Percentiles rank a stretch among this genome's conserved stretches.
Evolutionary conservation across 208 protist genomes (phyloP).

Genomic region (Crithidia brevicula): DNA sequence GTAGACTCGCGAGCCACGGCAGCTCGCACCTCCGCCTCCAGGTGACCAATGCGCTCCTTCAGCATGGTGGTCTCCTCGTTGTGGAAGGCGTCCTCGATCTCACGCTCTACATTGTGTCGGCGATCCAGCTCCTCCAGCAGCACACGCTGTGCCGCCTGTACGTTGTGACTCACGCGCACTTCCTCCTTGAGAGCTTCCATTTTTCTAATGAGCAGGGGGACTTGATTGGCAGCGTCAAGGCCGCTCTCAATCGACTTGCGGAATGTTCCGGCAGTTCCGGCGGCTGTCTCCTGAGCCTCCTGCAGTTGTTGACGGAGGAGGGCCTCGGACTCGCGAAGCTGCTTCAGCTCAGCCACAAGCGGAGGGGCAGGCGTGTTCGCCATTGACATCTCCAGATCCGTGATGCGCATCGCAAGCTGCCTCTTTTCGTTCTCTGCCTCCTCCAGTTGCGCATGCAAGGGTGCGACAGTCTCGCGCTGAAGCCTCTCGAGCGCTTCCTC

Average conservation of each 20-base stretch:
- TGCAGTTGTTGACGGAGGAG: constrained; percentile 56
- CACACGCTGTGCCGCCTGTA: constrained; percentile 26
- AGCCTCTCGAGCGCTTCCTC: constrained; percentile 39
- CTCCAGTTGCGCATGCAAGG: constrained; percentile 58
- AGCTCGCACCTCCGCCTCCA: constrained; percentile 22
- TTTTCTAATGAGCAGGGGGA: constrained; percentile 27
- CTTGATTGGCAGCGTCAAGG: constrained; percentile 23
- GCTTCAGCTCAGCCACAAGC: constrained; percentile 60
- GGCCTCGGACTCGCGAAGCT: constrained; percentile 57
- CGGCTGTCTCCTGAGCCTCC: constrained; percentile 32
- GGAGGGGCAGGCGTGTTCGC: constrained; percentile 38
- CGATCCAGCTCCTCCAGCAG: constrained; percentile 32
- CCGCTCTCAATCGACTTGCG: constrained; percentile 34
- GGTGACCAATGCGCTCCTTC: constrained; percentile 21
- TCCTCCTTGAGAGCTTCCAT: constrained; percentile 41
- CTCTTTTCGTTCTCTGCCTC: constrained; percentile 48
- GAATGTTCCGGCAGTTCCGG: constrained; percentile 22
- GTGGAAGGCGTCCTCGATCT: constrained; percentile 25
- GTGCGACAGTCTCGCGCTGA: constrained; percentile 36
- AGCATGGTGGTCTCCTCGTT: constrained; percentile 26
- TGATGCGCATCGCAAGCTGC: constrained; percentile 37
- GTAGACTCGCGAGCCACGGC: constrained; percentile 27
- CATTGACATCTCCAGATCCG: constrained; percentile 45
- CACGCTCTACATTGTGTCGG: constrained; percentile 25
- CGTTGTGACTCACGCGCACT: constrained; percentile 19